These are phyloP conservation scores for Penicillium paxilli DNA, from an alignment of 495 filamentous ascomycete genomes.

Conservation along the genomic window DNA sequence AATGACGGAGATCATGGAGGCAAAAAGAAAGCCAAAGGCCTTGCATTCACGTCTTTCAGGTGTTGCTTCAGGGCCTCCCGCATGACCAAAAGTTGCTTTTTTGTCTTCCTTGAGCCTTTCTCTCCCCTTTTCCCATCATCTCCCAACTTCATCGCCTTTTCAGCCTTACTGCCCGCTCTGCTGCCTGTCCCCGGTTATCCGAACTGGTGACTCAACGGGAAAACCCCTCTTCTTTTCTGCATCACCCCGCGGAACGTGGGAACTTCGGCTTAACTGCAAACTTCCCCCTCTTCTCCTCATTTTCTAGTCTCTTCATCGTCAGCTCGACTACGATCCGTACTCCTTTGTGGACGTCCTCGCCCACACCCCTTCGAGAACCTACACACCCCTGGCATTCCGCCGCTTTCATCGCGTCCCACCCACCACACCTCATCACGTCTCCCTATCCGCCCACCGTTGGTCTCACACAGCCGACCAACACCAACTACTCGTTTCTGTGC, in stretches of 20 bases:
- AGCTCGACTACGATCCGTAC: background rate
- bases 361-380: background rate
- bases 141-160: background rate
- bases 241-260: conserved; percentile 28
- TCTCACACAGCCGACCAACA: background rate
- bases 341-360: background rate
- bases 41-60: background rate
- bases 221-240: conserved; percentile 13
- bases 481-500: too few relatives aligned
- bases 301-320: background rate
- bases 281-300: conserved; percentile 11
- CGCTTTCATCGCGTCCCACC: conserved; percentile 26
- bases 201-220: conserved; percentile 23
- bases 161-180: background rate
- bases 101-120: background rate
- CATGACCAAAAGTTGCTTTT: background rate
- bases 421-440: background rate
- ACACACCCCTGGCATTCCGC: conserved; percentile 1
- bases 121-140: background rate
- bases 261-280: conserved; percentile 1
- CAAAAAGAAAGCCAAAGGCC: background rate
- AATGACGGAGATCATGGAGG: conserved; percentile 4
- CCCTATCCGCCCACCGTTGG: background rate
- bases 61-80: background rate
- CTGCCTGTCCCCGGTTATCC: background rate